Conservation (phyloP, 2,329 filamentous ascomycete species). For the Didymella segeticola region DNA sequence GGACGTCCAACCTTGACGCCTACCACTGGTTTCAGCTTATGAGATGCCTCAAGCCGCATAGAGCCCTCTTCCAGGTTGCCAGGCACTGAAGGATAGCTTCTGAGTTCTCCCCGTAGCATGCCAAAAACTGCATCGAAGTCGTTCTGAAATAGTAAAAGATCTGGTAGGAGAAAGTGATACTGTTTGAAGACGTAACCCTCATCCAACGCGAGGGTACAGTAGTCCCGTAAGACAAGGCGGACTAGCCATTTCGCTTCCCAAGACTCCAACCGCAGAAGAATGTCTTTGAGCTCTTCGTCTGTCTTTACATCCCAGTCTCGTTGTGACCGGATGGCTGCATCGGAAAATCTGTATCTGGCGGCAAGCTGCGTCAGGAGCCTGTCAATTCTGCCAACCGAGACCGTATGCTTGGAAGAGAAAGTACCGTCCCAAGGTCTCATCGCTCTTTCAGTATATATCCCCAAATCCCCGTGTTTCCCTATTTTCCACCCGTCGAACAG, state of each 20-base stretch:
- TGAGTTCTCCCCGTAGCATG: constrained; percentile 57
- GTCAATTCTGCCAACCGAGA: constrained; percentile 77
- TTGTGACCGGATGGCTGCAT: constrained; percentile 54
- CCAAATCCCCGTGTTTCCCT: constrained; percentile 70
- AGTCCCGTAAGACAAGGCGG: constrained; percentile 79
- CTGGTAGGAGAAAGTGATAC: constrained; percentile 74
- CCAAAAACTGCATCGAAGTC: constrained; percentile 67
- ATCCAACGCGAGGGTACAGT: constrained; percentile 71
- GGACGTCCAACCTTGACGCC: constrained; percentile 57
- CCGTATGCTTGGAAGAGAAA: constrained; percentile 40
- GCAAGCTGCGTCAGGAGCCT: constrained; percentile 69
- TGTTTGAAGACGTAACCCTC: constrained; percentile 61
- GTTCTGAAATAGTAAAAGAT: constrained; percentile 72
- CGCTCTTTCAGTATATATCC: constrained; percentile 71
- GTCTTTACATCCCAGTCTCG: constrained; percentile 28
- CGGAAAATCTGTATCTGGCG: constrained; percentile 73
- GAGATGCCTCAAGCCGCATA: constrained; percentile 49
- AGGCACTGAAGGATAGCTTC: constrained; percentile 47
- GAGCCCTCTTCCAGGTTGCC: constrained; percentile 38
- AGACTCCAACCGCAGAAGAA: constrained; percentile 59
- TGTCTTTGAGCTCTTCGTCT: constrained; percentile 34
- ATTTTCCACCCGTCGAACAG: constrained; percentile 69
- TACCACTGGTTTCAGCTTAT: constrained; percentile 47
- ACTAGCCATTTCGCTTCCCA: constrained; percentile 88
- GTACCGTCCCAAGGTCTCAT: constrained; percentile 63